Percentiles rank a stretch among this genome's conserved stretches.
These are phyloP conservation scores for Pseudozyma tsukubaensis DNA, from an alignment of 1,284 basidiomycete species.

Conservation along the genomic window DNA sequence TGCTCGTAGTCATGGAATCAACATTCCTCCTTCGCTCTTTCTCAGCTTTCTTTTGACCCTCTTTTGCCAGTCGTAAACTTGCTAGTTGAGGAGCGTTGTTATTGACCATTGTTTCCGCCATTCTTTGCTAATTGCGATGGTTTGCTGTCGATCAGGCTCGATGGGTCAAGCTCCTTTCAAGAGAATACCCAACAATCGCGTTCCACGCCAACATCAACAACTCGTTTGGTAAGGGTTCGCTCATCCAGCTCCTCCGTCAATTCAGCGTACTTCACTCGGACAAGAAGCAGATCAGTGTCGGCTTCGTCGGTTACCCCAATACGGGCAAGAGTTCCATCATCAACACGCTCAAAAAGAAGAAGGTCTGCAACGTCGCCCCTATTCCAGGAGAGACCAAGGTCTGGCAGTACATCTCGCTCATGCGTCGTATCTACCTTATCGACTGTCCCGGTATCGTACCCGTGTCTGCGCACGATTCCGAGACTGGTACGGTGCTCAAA, in stretches of 20 bases:
- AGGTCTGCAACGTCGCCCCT: conserved; percentile 96
- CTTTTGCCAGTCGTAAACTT: neutral
- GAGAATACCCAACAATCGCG: conserved; percentile 92
- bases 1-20: conserved; percentile 64
- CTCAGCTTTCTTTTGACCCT: neutral
- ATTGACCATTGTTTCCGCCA: conserved; percentile 14
- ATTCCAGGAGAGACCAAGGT: conserved; percentile 99
- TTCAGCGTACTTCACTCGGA: conserved; percentile 97
- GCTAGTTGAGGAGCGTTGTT: conserved; percentile 7
- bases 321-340: conserved; percentile 97
- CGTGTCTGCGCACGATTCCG: conserved; percentile 86
- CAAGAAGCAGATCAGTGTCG: conserved; percentile 99
- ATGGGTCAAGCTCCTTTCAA: conserved; percentile 94
- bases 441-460: conserved; percentile 99
- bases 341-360: conserved; percentile 98
- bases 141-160: conserved; percentile 77
- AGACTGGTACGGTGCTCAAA: conserved; percentile 93
- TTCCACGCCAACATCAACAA: conserved; percentile 99
- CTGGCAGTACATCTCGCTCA: conserved; percentile 99
- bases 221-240: conserved; percentile 97
- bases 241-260: conserved; percentile 95
- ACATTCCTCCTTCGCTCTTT: conserved; percentile 33
- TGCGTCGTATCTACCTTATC: conserved; percentile 95
- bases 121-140: neutral
- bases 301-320: conserved; percentile 98